These are phyloP conservation scores for Cytospora schulzeri DNA, from an alignment of 2,329 filamentous ascomycete genomes.

Conservation along the genomic window DNA sequence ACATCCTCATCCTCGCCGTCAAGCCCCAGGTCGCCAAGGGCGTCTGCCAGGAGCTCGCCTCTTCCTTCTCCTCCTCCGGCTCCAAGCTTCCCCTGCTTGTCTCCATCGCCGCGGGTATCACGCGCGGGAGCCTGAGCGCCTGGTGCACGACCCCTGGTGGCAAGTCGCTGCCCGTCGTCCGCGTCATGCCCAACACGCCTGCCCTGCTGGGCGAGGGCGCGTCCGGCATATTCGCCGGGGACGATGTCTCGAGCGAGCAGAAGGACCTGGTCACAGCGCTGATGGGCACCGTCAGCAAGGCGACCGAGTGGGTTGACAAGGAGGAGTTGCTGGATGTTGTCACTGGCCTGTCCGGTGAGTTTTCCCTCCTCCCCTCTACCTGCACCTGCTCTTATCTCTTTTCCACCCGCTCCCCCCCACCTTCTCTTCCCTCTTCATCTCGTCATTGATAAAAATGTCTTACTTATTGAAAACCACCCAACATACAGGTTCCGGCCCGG, in stretches of 20 bases:
- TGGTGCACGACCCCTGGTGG: slow-evolving; percentile 46
- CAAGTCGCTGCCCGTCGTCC: slow-evolving; percentile 47
- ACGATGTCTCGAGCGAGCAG: slow-evolving; percentile 45
- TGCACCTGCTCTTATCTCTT: neutral
- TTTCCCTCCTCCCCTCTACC: neutral
- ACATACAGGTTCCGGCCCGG: slow-evolving; percentile 49
- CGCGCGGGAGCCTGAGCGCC: slow-evolving; percentile 44
- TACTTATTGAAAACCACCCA: too few relatives aligned
- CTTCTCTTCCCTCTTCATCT: neutral
- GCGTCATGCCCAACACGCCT: slow-evolving; percentile 57
- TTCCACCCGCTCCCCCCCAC: neutral
- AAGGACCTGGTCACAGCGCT: slow-evolving; percentile 46
- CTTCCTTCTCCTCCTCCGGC: slow-evolving; percentile 35
- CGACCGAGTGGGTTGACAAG: slow-evolving; percentile 51
- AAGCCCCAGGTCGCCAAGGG: slow-evolving; percentile 53
- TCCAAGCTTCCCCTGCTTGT: slow-evolving; percentile 46
- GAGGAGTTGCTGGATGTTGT: slow-evolving; percentile 54
- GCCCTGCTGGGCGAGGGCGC: slow-evolving; percentile 54
- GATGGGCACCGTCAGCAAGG: slow-evolving; percentile 49
- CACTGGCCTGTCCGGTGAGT: slow-evolving; percentile 51
- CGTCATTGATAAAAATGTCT: too few relatives aligned
- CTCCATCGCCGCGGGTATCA: slow-evolving; percentile 54
- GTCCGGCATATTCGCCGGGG: slow-evolving; percentile 47
- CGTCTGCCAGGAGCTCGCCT: slow-evolving; percentile 51
- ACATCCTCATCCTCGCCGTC: slow-evolving; percentile 52